Conservation (phyloP, 345 rosid genomes). For the Melastoma malabathricum region DNA sequence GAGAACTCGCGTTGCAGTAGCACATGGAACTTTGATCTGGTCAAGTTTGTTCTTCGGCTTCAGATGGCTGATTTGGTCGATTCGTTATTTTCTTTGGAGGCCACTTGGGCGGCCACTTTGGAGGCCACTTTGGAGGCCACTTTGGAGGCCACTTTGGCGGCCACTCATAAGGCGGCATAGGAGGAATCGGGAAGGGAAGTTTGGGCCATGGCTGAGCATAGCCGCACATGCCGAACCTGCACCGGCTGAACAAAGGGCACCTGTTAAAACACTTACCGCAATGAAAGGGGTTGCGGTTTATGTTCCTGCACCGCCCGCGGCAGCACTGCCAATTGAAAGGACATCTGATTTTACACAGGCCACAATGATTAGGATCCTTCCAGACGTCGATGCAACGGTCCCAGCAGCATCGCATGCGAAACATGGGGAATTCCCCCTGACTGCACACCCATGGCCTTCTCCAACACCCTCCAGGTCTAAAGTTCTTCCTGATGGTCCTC, state of each 20-base stretch:
- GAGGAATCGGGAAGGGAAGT: constrained; percentile 11
- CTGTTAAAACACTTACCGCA: constrained; percentile 36
- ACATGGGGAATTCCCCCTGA: constrained; percentile 8
- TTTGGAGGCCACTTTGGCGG: background rate
- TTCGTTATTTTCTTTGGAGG: background rate
- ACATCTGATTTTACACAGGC: constrained; percentile 29
- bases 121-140: background rate
- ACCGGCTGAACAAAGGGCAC: constrained; percentile 23
- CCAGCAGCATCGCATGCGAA: constrained; percentile 32
- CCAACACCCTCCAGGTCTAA: constrained; percentile 20
- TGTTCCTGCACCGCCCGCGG: constrained; percentile 24
- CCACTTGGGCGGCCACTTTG: background rate
- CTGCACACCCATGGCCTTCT: constrained; percentile 29
- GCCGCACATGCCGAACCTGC: constrained; percentile 45
- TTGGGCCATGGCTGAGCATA: constrained; percentile 23
- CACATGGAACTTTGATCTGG: too few relatives aligned
- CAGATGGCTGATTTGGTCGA: background rate
- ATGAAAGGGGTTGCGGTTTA: constrained; percentile 14
- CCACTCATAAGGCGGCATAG: constrained; percentile 6
- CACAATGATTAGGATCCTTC: constrained; percentile 30
- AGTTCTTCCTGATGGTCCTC: constrained; percentile 10
- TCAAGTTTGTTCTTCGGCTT: too few relatives aligned
- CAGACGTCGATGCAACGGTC: constrained; percentile 36
- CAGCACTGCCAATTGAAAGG: constrained; percentile 41
- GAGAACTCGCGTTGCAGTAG: too few relatives aligned